Conservation (phyloP, 2,329 filamentous ascomycete genomes). For the Ilyonectria destructans region DNA sequence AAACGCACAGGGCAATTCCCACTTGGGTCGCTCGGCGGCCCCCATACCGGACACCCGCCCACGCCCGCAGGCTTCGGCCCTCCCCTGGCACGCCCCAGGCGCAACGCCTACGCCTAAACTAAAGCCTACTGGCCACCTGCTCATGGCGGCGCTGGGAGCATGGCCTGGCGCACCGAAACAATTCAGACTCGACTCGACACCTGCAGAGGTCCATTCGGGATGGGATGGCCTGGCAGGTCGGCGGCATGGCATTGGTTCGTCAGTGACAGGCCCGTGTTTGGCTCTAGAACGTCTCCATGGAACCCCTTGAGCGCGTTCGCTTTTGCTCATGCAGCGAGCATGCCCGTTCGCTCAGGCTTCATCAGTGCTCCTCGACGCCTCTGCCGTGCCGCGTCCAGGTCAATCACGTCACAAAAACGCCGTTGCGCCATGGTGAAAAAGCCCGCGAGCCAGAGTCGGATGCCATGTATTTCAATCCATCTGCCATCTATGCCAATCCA, state of each 20-base stretch:
- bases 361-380: not conserved
- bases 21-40: constrained; percentile 2
- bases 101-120: too few species aligned
- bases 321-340: not conserved
- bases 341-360: not conserved
- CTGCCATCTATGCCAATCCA: not conserved
- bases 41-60: constrained; percentile 3
- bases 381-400: not conserved
- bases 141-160: not conserved
- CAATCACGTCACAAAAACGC: constrained; percentile 1
- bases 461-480: not conserved
- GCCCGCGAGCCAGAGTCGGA: not conserved
- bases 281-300: constrained; percentile 5
- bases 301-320: not conserved
- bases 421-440: not conserved
- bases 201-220: constrained; percentile 4
- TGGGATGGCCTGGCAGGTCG: not conserved
- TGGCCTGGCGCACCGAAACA: not conserved
- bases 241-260: not conserved
- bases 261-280: constrained; percentile 3
- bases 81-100: not conserved
- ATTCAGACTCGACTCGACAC: constrained; percentile 1
- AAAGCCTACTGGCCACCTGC: not conserved
- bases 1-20: constrained; percentile 11
- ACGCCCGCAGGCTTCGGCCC: not conserved